These are phyloP conservation scores for Diaporthe sp. DNA, from an alignment of 2,329 filamentous ascomycete genomes.

Conservation along the genomic window DNA sequence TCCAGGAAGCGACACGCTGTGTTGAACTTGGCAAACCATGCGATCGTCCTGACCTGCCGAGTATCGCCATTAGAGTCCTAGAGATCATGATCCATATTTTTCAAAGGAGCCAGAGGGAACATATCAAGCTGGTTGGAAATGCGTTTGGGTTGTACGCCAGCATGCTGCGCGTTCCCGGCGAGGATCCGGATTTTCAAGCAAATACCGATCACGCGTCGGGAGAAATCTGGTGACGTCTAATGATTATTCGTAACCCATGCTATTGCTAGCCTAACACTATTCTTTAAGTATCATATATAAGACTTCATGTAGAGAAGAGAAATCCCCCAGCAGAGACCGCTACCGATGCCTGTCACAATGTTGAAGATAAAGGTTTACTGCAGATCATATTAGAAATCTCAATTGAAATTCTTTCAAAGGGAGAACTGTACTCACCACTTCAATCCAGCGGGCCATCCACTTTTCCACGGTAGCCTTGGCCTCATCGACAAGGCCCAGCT, in stretches of 20 bases:
- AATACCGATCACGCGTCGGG: neutral
- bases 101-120: neutral
- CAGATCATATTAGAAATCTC: neutral
- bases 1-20: neutral
- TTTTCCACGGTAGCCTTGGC: conserved; percentile 74
- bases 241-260: neutral
- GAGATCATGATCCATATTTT: neutral
- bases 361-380: neutral
- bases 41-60: neutral
- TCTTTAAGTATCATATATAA: neutral
- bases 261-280: neutral
- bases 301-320: neutral
- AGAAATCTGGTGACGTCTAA: neutral
- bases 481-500: conserved; percentile 78
- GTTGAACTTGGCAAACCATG: neutral
- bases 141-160: neutral
- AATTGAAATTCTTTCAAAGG: fast-evolving
- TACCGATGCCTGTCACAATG: neutral
- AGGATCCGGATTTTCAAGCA: too few relatives aligned
- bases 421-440: conserved; percentile 50
- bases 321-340: neutral
- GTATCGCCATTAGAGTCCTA: neutral
- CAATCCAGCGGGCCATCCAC: conserved; percentile 80
- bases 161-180: neutral
- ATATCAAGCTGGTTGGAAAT: neutral